Evolutionary conservation across 2,329 filamentous ascomycete species (phyloP).

Genomic region (Stagonosporopsis tanaceti): DNA sequence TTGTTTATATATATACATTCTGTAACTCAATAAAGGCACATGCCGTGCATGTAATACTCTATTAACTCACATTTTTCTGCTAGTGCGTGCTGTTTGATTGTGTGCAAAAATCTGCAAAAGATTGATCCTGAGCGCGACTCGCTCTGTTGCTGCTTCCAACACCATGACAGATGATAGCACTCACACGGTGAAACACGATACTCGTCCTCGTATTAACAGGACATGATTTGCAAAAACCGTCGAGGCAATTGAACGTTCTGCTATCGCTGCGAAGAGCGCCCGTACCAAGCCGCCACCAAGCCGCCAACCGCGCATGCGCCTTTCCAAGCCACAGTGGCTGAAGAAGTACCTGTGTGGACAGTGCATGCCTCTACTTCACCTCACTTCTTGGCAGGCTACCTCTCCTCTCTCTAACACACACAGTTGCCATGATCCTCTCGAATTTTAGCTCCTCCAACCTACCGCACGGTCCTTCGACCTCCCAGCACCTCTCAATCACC

Average conservation of each 20-base stretch:
- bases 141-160: no score
- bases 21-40: conserved; percentile 10
- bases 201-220: no score
- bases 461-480: not conserved
- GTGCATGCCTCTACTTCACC: not conserved
- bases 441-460: not conserved
- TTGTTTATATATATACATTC: conserved; percentile 26
- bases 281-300: not conserved
- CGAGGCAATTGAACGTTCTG: not conserved
- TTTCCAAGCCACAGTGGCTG: conserved; percentile 11
- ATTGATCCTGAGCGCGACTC: not conserved
- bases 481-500: not conserved
- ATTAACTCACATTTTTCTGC: not conserved
- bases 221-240: not conserved
- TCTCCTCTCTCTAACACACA: not conserved
- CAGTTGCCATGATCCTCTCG: not conserved
- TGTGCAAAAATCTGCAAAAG: not conserved
- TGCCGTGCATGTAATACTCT: conserved; percentile 20
- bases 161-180: no score
- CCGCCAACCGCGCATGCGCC: not conserved
- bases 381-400: not conserved
- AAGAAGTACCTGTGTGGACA: conserved; percentile 1
- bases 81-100: not conserved
- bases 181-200: no score
- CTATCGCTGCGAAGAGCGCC: not conserved